phyloP scores from a whole-genome alignment of 106 monocot genomes.

The Dendrobium nobile region DNA sequence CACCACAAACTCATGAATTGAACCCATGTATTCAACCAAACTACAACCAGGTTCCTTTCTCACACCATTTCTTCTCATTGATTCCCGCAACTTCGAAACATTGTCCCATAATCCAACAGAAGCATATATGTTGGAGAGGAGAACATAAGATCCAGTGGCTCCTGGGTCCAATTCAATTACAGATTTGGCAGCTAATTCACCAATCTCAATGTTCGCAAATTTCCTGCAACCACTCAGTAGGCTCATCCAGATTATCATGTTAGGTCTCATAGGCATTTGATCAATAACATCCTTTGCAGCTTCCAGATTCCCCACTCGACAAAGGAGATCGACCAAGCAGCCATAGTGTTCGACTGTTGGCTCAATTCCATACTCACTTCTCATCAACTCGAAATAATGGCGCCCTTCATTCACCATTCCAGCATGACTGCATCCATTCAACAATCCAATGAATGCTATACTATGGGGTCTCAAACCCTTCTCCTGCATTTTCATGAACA shows the following conservation, averaged over 20 bases:
- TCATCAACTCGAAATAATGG: slow-evolving; percentile 16
- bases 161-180: slow-evolving; percentile 9
- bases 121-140: slow-evolving; percentile 22
- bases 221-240: slow-evolving; percentile 15
- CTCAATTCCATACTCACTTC: slow-evolving; percentile 7
- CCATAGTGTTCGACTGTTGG: slow-evolving; percentile 19
- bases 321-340: slow-evolving; percentile 11
- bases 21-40: slow-evolving; percentile 2
- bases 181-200: slow-evolving; percentile 14
- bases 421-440: slow-evolving; percentile 20
- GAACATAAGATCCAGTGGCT: slow-evolving; percentile 11
- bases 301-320: slow-evolving; percentile 12
- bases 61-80: slow-evolving; percentile 10
- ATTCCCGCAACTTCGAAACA: slow-evolving; percentile 6
- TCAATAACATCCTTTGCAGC: slow-evolving; percentile 9
- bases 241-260: slow-evolving; percentile 19
- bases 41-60: slow-evolving; percentile 17
- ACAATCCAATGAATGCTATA: slow-evolving; percentile 14
- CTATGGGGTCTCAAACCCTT: slow-evolving; percentile 7
- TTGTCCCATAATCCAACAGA: slow-evolving; percentile 16
- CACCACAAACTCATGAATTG: slow-evolving; percentile 35
- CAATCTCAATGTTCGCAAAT: slow-evolving; percentile 9
- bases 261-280: slow-evolving; percentile 19
- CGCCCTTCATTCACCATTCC: slow-evolving; percentile 23
- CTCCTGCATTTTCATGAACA: slow-evolving; percentile 12